Evolutionary conservation across 768 basidiomycete genomes (phyloP).

Genomic region (Trametes punicea): DNA sequence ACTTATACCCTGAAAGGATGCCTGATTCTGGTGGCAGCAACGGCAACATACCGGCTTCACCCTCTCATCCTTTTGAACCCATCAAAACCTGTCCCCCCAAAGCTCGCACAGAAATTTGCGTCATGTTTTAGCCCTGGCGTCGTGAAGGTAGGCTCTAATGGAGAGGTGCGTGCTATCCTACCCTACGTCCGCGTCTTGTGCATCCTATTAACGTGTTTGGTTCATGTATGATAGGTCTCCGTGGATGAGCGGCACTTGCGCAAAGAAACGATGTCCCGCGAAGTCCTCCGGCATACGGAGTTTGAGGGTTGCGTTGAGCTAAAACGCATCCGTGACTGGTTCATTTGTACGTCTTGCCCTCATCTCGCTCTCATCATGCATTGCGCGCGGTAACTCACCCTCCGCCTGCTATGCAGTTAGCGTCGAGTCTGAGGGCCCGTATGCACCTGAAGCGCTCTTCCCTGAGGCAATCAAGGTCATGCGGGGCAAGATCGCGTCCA

Average conservation of each 20-base stretch:
- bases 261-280: constrained; percentile 86
- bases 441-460: constrained; percentile 78
- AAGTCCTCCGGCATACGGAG: constrained; percentile 89
- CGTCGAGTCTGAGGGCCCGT: constrained; percentile 88
- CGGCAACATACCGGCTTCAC: constrained; percentile 91
- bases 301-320: constrained; percentile 82
- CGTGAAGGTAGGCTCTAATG: constrained; percentile 56
- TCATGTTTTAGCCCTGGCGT: constrained; percentile 86
- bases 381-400: neutral
- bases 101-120: constrained; percentile 78
- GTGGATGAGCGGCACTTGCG: constrained; percentile 66
- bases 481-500: constrained; percentile 67
- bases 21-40: constrained; percentile 51
- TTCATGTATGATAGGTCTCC: constrained; percentile 35
- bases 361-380: neutral
- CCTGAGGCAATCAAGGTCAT: constrained; percentile 80
- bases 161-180: constrained; percentile 35
- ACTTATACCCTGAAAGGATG: too few relatives aligned
- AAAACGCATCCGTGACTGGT: constrained; percentile 84
- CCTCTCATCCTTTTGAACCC: constrained; percentile 75
- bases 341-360: constrained; percentile 66
- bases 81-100: constrained; percentile 68
- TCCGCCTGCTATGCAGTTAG: constrained; percentile 50
- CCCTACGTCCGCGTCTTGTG: neutral
- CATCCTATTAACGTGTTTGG: neutral